Evolutionary conservation across 2,329 filamentous ascomycete genomes (phyloP), one percentile per base, ranked within the genome.

Genomic region (Fusarium proliferatum): DNA sequence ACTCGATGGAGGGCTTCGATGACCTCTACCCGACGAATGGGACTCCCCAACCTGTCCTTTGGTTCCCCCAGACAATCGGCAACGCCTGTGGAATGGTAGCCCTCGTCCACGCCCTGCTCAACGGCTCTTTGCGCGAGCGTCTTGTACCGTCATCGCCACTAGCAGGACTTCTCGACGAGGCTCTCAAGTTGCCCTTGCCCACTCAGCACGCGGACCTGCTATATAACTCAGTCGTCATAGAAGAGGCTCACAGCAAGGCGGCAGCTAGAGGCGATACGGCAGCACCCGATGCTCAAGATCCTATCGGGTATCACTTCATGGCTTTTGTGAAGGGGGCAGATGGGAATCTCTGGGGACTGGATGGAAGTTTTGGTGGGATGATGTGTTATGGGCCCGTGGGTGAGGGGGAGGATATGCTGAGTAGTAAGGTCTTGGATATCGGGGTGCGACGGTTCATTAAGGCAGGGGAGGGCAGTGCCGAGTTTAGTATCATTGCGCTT

Each of bases 271-370:
- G 48, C 8, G 48, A 51, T 15, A 51, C 48, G 2, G 48, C 16
- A 2, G 48, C 30, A 2, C 30, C 48, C 0, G 6, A 52, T 11
- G 48, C 48, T 0, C 9, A 34, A 1, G 48, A 52, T 6, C n/a
- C 30, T 13, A 23, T 23, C 0, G 48, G 48, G 6, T 36, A 52
- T 52, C 48, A 52, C 4, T 52, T 52, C 16, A 52, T 52, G 48
- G 48, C 48, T 1, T 52, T 52, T 19, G 48, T 52, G 16, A 26
- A 52, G 16, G 48, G 30, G 1, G 0, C 4, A 9, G 48, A 52
- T 13, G 30, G n/a, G 9, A 36, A 52, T 34, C n/a, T 52, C 0
- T 52, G 48, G 48, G 48, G 48, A 3, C n/a, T 36, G 9, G 48
- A 52, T 6, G 48, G 48, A 19, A 52, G 48, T 2, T 52, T 19